Percentiles rank a stretch among this genome's conserved stretches.
These are phyloP conservation scores for Santalum album DNA, from an alignment of 164 flowering plant genomes.

Conservation along the genomic window DNA sequence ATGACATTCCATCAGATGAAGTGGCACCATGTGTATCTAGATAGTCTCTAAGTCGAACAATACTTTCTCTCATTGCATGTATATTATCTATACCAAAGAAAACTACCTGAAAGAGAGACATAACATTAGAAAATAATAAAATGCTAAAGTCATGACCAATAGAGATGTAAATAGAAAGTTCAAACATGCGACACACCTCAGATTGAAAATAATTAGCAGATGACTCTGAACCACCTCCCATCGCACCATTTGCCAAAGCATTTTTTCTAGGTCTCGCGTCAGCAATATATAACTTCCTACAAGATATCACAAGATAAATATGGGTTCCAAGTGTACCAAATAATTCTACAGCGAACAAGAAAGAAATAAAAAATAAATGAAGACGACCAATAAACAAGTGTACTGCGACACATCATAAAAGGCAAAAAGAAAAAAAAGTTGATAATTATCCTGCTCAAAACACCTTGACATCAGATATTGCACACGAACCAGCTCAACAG, in stretches of 20 bases:
- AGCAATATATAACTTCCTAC: constrained; percentile 89
- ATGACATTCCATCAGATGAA: constrained; percentile 96
- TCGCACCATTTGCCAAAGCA: constrained; percentile 97
- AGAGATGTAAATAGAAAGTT: constrained; percentile 5
- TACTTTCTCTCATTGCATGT: constrained; percentile 98
- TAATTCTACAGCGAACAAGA: no score
- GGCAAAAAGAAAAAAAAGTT: no score
- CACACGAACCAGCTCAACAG: no score
- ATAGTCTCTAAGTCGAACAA: constrained; percentile 89
- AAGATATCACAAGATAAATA: background rate
- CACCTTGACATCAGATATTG: no score
- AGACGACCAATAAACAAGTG: no score
- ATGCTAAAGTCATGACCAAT: background rate
- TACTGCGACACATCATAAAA: no score
- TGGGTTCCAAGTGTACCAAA: background rate
- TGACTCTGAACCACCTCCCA: constrained; percentile 99
- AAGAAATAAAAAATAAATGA: no score
- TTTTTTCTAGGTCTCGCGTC: constrained; percentile 99
- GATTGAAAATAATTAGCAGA: constrained; percentile 90
- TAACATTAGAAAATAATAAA: constrained; percentile 8
- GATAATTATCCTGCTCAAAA: no score
- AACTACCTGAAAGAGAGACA: constrained; percentile 50
- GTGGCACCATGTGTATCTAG: constrained; percentile 85
- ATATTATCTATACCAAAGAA: constrained; percentile 99
- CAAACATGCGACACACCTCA: constrained; percentile 54